phyloP scores from a whole-genome alignment of 257 asterid species.

The Echium plantagineum region DNA sequence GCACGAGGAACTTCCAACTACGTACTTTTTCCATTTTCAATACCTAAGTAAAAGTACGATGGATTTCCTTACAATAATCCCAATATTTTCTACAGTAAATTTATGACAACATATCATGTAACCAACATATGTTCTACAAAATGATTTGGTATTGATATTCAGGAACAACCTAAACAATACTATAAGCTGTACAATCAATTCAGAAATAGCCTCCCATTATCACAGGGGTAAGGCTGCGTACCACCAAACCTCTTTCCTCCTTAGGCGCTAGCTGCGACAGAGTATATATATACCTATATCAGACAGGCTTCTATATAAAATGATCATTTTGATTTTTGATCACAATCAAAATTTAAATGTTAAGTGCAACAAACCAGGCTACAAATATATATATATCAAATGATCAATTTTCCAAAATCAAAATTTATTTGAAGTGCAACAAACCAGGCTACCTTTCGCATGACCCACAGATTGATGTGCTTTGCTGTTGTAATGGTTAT shows the following conservation, averaged over 20 bases:
- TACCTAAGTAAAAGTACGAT: slow-evolving; percentile 19
- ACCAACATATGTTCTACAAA: not conserved
- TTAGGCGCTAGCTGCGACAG: too few relatives aligned
- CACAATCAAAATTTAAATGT: not conserved
- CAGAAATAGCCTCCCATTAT: too few relatives aligned
- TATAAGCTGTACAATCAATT: not conserved
- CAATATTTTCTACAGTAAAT: too few relatives aligned
- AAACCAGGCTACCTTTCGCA: slow-evolving; percentile 54
- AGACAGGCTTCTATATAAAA: not conserved
- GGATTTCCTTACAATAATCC: not conserved
- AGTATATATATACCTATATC: too few relatives aligned
- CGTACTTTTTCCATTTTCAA: slow-evolving; percentile 19
- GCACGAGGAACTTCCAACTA: not conserved
- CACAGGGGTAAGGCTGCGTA: too few relatives aligned
- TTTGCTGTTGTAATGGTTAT: slow-evolving; percentile 43
- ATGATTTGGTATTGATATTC: not conserved
- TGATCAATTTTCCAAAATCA: not conserved
- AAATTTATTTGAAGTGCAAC: slow-evolving; percentile 10
- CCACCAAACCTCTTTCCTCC: too few relatives aligned
- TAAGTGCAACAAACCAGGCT: slow-evolving; percentile 14
- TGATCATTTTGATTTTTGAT: not conserved
- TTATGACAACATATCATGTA: not conserved
- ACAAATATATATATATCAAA: slow-evolving; percentile 16
- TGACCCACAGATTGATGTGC: slow-evolving; percentile 57
- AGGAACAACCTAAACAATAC: not conserved